A percentile compares a stretch with the other conserved stretches of the same genome.
Conservation (phyloP, 2,329 filamentous ascomycete species). For the Fusarium circinatum region DNA sequence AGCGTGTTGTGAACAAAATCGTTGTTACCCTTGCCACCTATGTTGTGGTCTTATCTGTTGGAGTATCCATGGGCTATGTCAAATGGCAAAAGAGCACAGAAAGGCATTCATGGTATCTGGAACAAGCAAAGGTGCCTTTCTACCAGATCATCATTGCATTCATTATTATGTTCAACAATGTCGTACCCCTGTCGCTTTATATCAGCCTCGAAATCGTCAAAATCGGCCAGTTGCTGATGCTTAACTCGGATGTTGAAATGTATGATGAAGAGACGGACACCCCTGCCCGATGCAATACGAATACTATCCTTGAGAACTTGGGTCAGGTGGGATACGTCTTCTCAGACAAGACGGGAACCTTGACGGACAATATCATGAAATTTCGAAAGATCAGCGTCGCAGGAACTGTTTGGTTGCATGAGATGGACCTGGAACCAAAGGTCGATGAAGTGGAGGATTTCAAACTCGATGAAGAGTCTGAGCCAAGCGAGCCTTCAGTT, state of each 20-base stretch:
- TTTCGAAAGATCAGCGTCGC: conserved; percentile 93
- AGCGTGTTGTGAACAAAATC: conserved; percentile 80
- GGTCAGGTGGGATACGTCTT: conserved; percentile 92
- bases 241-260: conserved; percentile 88
- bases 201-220: conserved; percentile 92
- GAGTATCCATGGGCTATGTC: conserved; percentile 84
- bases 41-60: conserved; percentile 80
- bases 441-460: conserved; percentile 32
- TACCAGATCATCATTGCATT: conserved; percentile 88
- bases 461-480: conserved; percentile 33
- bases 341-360: conserved; percentile 92
- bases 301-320: conserved; percentile 93
- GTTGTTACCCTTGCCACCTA: conserved; percentile 84
- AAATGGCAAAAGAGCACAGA: conserved; percentile 79
- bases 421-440: conserved; percentile 70
- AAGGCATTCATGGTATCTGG: conserved; percentile 78
- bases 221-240: conserved; percentile 78
- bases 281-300: conserved; percentile 88
- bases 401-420: conserved; percentile 88
- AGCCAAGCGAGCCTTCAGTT: conserved; percentile 41
- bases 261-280: conserved; percentile 87
- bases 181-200: conserved; percentile 91
- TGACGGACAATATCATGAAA: conserved; percentile 96
- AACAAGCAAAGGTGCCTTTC: conserved; percentile 75
- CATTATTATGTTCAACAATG: conserved; percentile 96